Conservation (phyloP, 1,284 basidiomycete species). For the Ceratobasidium papillatum region DNA sequence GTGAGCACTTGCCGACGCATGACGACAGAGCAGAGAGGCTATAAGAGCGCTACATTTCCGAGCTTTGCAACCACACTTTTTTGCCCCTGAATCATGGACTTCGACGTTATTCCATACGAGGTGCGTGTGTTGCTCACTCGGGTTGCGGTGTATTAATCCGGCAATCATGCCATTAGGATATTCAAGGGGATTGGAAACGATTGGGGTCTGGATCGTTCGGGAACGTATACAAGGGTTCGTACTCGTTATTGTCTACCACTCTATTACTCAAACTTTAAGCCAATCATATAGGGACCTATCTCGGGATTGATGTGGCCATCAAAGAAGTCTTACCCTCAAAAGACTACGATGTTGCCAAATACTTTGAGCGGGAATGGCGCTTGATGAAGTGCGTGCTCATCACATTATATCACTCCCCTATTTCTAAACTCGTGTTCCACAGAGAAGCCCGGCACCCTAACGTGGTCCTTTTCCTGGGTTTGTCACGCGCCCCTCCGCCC, state of each 20-base stretch:
- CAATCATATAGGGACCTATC: conserved; percentile 72
- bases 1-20: not conserved
- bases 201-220: conserved; percentile 92
- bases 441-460: conserved; percentile 89
- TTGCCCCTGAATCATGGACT: conserved; percentile 56
- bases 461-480: conserved; percentile 92
- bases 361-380: conserved; percentile 97
- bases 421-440: conserved; percentile 13
- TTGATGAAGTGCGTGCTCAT: conserved; percentile 76
- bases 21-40: not conserved
- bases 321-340: conserved; percentile 92
- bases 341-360: conserved; percentile 94
- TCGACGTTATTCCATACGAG: conserved; percentile 83
- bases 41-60: not conserved
- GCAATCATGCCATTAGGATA: conserved; percentile 64
- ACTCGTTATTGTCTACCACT: not conserved
- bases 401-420: not conserved
- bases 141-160: conserved; percentile 22
- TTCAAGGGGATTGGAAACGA: conserved; percentile 87
- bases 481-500: conserved; percentile 84
- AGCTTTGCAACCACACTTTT: not conserved
- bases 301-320: conserved; percentile 95
- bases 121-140: conserved; percentile 54
- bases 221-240: conserved; percentile 85
- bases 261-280: not conserved